Evolutionary conservation across 1,284 basidiomycete species (phyloP).

Genomic region (Ceratobasidium sp.): DNA sequence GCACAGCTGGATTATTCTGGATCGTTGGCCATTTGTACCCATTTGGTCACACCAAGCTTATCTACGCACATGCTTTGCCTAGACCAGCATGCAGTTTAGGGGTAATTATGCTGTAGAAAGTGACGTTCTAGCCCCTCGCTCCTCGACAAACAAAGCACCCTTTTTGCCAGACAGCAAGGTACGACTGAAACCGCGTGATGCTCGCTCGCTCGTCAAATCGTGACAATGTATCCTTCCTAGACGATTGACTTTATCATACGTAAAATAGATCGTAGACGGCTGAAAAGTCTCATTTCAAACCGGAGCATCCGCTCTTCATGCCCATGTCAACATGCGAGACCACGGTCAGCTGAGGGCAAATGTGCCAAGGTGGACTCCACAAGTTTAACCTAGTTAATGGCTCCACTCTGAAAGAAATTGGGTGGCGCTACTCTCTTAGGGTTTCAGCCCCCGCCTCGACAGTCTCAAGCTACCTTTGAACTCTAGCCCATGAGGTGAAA

Average conservation of each 20-base stretch:
- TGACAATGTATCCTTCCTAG: too few relatives aligned
- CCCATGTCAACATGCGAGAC: too few relatives aligned
- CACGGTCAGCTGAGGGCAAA: too few relatives aligned
- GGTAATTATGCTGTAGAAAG: background rate
- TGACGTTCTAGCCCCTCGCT: too few relatives aligned
- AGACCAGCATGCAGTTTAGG: background rate
- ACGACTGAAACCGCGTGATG: too few relatives aligned
- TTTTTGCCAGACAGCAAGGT: too few relatives aligned
- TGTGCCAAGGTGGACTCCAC: too few relatives aligned
- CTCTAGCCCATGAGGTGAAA: too few relatives aligned
- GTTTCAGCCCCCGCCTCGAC: conserved; percentile 5
- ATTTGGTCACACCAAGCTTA: background rate
- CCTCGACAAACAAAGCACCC: too few relatives aligned
- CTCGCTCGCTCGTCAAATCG: too few relatives aligned
- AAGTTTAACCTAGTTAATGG: too few relatives aligned
- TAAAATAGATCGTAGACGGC: background rate
- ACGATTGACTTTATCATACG: too few relatives aligned
- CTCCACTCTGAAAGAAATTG: conserved; percentile 5
- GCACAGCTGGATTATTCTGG: background rate
- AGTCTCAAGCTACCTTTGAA: background rate
- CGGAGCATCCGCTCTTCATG: background rate
- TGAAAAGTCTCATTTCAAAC: conserved; percentile 1
- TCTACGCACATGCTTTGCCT: background rate
- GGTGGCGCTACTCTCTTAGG: background rate
- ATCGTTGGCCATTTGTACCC: background rate